phyloP scores from a whole-genome alignment of 2,329 filamentous ascomycete species.

The Drechslerella stenobrocha region DNA sequence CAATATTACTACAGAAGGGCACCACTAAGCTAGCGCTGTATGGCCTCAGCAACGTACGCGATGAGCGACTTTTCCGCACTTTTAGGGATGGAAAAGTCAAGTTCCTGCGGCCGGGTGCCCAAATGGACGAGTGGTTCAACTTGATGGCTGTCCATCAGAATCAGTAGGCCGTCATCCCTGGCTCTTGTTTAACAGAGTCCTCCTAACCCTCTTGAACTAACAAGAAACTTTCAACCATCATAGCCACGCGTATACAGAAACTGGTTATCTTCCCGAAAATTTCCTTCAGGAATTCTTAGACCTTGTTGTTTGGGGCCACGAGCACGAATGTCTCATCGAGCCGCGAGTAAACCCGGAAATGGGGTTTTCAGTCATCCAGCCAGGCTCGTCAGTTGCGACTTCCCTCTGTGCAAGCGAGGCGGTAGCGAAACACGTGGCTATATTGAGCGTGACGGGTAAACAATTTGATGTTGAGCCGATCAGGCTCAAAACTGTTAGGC shows the following conservation, averaged over 20 bases:
- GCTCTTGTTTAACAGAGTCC: no score
- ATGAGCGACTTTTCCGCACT: conserved; percentile 90
- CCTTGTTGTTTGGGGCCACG: conserved; percentile 93
- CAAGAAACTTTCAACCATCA: not conserved
- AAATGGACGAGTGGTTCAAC: conserved; percentile 92
- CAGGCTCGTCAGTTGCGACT: conserved; percentile 92
- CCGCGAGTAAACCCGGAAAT: conserved; percentile 81
- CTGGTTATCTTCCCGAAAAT: conserved; percentile 90
- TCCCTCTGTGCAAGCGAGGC: conserved; percentile 88
- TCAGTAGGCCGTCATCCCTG: conserved; percentile 59
- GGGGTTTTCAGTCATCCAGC: conserved; percentile 94
- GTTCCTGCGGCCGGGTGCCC: conserved; percentile 80
- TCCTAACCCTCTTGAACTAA: not conserved
- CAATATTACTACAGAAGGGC: conserved; percentile 89
- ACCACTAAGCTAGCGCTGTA: conserved; percentile 89
- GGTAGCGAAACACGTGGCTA: conserved; percentile 84
- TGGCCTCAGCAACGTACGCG: conserved; percentile 91
- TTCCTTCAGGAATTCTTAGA: conserved; percentile 91
- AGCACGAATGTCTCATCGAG: conserved; percentile 92
- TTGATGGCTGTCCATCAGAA: conserved; percentile 95
- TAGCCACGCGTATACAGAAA: conserved; percentile 79
- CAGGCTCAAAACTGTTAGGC: conserved; percentile 82
- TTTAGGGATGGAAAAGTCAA: conserved; percentile 92
- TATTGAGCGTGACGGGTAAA: conserved; percentile 79
- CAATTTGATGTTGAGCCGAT: conserved; percentile 80